These are phyloP conservation scores for Dactylonectria estremocensis DNA, from an alignment of 2,329 filamentous ascomycete species.

Conservation along the genomic window DNA sequence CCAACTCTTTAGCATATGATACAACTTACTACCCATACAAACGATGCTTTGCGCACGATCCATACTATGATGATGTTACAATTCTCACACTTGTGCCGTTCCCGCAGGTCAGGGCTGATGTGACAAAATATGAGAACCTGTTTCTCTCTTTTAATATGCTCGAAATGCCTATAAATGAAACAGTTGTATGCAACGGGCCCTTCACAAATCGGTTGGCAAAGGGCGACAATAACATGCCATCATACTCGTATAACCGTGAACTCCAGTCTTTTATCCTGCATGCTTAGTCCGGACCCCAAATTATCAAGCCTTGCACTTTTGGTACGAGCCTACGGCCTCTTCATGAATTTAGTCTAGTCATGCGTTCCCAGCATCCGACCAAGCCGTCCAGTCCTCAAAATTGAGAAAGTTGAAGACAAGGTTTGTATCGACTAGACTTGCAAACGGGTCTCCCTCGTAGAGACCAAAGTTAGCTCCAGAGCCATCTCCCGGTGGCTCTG, in stretches of 20 bases:
- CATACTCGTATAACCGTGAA: background rate
- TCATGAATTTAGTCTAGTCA: background rate
- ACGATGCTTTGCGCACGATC: no score
- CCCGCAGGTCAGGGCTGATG: no score
- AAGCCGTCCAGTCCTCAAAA: constrained; percentile 22
- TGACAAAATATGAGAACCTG: no score
- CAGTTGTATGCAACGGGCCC: no score
- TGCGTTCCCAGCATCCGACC: constrained; percentile 16
- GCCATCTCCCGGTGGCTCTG: background rate
- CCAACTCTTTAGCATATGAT: no score
- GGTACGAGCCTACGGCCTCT: background rate
- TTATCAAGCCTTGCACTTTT: background rate
- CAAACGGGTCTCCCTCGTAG: background rate
- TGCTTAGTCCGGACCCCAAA: background rate
- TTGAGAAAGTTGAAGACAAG: constrained; percentile 22
- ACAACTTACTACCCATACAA: no score
- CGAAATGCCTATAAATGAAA: no score
- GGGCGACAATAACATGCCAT: background rate
- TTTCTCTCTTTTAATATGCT: no score
- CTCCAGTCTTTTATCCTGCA: background rate
- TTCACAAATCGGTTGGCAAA: no score
- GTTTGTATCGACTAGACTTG: constrained; percentile 14
- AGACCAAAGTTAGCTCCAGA: background rate
- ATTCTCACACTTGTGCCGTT: no score
- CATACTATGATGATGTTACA: no score